These are phyloP conservation scores for Eucalyptus paniculata DNA, from an alignment of 345 rosid species.

Conservation along the genomic window DNA sequence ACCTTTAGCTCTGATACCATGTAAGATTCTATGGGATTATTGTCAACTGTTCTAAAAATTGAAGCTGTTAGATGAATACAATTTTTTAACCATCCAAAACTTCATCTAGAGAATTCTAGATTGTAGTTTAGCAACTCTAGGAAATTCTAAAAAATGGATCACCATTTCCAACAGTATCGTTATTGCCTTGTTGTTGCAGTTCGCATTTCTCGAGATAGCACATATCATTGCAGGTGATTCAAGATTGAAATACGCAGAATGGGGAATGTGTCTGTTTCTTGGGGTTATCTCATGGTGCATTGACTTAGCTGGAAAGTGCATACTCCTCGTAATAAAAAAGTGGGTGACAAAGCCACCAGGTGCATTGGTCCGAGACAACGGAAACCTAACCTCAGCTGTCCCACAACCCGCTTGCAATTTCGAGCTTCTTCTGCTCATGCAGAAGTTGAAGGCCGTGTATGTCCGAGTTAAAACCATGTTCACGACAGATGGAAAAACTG, in stretches of 20 bases:
- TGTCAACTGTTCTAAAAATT: no score
- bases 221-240: background rate
- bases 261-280: background rate
- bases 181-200: no score
- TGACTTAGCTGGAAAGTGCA: background rate
- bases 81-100: no score
- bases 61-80: no score
- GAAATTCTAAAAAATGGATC: no score
- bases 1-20: no score
- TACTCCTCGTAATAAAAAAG: background rate
- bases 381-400: background rate
- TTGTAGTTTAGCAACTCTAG: no score
- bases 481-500: background rate
- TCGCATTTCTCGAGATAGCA: background rate
- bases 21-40: no score
- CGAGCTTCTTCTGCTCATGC: background rate
- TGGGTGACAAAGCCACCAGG: background rate
- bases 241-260: background rate
- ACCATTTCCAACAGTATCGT: no score
- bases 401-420: background rate
- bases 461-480: background rate
- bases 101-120: no score
- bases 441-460: no score
- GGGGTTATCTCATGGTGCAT: background rate
- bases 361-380: accelerated